These are phyloP conservation scores for Ochetophila trinervis DNA, from an alignment of 306 rosid genomes.

Conservation along the genomic window DNA sequence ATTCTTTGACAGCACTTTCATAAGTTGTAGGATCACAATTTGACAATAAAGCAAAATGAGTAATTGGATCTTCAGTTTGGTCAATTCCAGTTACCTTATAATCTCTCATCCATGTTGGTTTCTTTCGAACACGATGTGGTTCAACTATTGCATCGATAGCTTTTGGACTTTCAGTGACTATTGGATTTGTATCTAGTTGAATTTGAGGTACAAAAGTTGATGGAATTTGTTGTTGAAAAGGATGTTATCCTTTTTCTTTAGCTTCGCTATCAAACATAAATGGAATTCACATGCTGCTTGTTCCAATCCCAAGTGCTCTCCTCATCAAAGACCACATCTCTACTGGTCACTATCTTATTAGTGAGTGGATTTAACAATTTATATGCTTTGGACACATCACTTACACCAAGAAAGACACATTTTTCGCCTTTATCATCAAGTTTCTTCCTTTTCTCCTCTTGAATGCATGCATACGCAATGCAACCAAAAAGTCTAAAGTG, in stretches of 20 bases:
- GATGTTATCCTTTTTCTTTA: too few species aligned
- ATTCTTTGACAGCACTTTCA: not conserved
- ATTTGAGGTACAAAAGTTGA: too few species aligned
- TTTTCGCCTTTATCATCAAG: not conserved
- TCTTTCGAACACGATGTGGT: not conserved
- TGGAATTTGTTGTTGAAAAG: too few species aligned
- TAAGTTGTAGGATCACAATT: not conserved
- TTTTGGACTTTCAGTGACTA: not conserved
- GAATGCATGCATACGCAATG: not conserved
- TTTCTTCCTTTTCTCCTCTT: not conserved
- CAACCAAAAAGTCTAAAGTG: constrained; percentile 3
- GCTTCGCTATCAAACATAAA: too few species aligned
- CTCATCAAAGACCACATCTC: constrained; percentile 4
- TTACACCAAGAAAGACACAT: constrained; percentile 5
- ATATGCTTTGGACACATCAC: not conserved
- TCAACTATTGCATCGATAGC: too few species aligned
- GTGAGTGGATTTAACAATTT: not conserved
- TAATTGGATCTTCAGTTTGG: not conserved
- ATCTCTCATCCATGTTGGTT: not conserved
- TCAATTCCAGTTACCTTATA: constrained; percentile 7
- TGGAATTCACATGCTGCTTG: too few species aligned
- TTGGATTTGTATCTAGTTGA: too few species aligned
- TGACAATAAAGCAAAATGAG: not conserved
- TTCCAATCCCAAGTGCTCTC: not conserved
- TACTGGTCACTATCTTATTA: not conserved